Evolutionary conservation across 2,329 filamentous ascomycete genomes (phyloP).

Genomic region (Apiospora malaysiana): DNA sequence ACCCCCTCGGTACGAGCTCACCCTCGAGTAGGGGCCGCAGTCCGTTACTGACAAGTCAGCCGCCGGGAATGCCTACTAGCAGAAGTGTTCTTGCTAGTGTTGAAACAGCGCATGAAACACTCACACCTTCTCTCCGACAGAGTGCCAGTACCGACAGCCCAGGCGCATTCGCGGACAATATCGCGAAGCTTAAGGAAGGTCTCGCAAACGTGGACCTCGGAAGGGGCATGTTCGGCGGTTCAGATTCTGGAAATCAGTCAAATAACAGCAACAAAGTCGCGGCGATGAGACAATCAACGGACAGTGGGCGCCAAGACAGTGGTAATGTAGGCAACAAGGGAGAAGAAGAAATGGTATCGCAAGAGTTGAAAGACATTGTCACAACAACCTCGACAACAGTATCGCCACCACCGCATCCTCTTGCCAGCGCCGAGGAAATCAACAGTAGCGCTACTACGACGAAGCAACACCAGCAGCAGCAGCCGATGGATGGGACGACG

Average conservation of each 20-base stretch:
- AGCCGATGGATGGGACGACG: constrained; percentile 6
- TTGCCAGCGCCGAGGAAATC: not conserved
- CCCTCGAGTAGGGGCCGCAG: constrained; percentile 46
- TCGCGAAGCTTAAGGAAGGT: constrained; percentile 50
- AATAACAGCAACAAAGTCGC: not conserved
- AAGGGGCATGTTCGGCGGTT: constrained; percentile 48
- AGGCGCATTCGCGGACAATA: constrained; percentile 49
- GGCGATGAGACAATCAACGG: not conserved
- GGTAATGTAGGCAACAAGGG: not conserved
- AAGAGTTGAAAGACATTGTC: not conserved
- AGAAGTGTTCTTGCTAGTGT: constrained; percentile 64
- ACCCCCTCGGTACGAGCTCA: constrained; percentile 42
- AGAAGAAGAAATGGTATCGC: not conserved
- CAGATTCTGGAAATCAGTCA: constrained; percentile 31
- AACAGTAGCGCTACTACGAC: not conserved
- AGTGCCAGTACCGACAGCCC: constrained; percentile 53
- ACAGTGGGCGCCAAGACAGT: not conserved
- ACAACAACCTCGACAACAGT: not conserved
- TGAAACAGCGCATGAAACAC: constrained; percentile 61
- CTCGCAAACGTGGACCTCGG: constrained; percentile 55
- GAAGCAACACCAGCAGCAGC: not conserved
- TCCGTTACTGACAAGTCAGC: constrained; percentile 36
- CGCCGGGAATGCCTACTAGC: constrained; percentile 45
- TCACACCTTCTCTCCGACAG: constrained; percentile 52
- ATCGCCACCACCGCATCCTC: not conserved